Base-by-base conservation (phyloP, 2,329 filamentous ascomycete genomes). In the Trichoderma sp. region DNA sequence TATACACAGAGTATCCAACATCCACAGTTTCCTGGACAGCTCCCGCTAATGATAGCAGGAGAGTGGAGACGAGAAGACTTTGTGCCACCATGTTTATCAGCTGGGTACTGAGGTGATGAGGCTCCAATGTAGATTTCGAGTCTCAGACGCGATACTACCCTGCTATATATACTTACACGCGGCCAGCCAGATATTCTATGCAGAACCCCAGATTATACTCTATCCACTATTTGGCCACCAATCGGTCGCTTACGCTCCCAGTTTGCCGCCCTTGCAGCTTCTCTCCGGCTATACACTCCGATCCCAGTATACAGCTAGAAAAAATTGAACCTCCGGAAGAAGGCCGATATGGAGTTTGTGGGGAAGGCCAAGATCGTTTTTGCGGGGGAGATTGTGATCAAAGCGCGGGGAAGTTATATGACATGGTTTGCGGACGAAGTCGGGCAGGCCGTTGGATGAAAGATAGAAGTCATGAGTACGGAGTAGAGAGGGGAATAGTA, bases 1-100 rank as follows among this genome's bases (percentile, higher is more conserved):
- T 80, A 77, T 94, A 94, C 30, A 84, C 86, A 34, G 90, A 86
- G 78, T 94, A 95, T 3, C 85, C 86, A 26, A 95, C 83, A 73
- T 92, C 84, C 15, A 94, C 89, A 18, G 73, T 77, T 18, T 73
- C 75, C 18, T 72, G 73, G 71, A 76, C 75, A 32, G 76, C 76
- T 15, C 70, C 71, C 4, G 70, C 76, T 4, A 72, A 64, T 14
- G 71, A 51, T 15, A 70, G 53, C 36, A 73, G 43, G 51, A 64
- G 15, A n/a, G 47, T 43, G 18, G 71, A 43, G 6, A 34, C 66
- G 28, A 71, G 18, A 28, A 67, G 36, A 21, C 57, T 66, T n/a
- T 51, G 60, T 4, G 36, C 15, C 57, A 63, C 26, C 63, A 71
- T 64, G 6, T 56, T 53, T 34, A 30, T 11, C 24, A 6, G 11